A percentile compares a stretch with the other conserved stretches of the same genome.
phyloP scores from a whole-genome alignment of 1,139 yeast species.

The Zygoascus meyerae region DNA sequence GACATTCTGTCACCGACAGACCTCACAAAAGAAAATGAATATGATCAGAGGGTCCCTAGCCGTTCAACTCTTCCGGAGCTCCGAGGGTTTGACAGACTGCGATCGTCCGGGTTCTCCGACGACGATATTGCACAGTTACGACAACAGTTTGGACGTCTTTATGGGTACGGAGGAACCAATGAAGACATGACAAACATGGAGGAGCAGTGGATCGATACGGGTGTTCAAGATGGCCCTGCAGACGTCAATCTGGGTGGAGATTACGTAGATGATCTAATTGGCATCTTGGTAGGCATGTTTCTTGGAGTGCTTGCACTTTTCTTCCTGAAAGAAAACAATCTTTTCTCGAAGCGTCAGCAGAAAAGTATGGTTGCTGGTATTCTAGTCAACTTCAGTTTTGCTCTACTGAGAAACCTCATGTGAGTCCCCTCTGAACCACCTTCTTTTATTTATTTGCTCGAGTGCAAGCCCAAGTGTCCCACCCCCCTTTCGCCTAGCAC shows the following conservation, averaged over 20 bases:
- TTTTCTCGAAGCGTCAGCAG: constrained; percentile 31
- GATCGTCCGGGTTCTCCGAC: constrained; percentile 76
- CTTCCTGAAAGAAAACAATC: constrained; percentile 24
- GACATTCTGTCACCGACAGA: constrained; percentile 57
- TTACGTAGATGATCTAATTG: constrained; percentile 32
- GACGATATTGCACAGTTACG: constrained; percentile 70
- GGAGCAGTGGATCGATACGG: constrained; percentile 86
- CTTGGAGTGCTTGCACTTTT: constrained; percentile 33
- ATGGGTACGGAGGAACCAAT: constrained; percentile 40
- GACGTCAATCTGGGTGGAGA: constrained; percentile 28
- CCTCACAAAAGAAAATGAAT: constrained; percentile 54
- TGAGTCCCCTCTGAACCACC: constrained; percentile 1
- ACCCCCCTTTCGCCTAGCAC: too few relatives aligned
- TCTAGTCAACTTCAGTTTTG: constrained; percentile 32
- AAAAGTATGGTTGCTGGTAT: constrained; percentile 32
- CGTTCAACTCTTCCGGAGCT: constrained; percentile 61
- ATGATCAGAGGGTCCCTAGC: constrained; percentile 48
- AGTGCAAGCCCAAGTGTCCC: too few relatives aligned
- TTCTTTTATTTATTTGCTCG: too few relatives aligned
- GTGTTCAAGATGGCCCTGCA: constrained; percentile 45
- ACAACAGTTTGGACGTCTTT: constrained; percentile 64
- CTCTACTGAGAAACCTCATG: constrained; percentile 27
- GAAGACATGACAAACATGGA: constrained; percentile 49
- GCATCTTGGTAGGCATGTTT: constrained; percentile 35
- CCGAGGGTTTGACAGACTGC: constrained; percentile 76